Conservation (phyloP, 2,329 filamentous ascomycete genomes). For the Aotearoamyces nothofagi region DNA sequence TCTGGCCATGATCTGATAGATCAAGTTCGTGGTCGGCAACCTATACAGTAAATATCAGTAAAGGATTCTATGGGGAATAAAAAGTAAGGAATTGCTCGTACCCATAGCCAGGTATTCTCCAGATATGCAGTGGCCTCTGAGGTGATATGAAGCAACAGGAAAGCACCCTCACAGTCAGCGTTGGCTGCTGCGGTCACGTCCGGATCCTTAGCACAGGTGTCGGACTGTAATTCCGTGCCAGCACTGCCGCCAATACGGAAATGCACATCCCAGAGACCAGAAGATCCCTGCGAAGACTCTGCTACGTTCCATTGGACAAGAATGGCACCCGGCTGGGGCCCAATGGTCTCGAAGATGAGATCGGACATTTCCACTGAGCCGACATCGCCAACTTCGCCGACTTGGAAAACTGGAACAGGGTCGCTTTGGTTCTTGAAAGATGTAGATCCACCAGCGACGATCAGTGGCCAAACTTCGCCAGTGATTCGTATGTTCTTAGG, state of each 20-base stretch:
- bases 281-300: conserved; percentile 48
- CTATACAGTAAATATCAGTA: too few species aligned
- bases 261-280: conserved; percentile 91
- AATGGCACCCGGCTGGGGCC: conserved; percentile 73
- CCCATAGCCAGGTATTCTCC: conserved; percentile 87
- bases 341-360: conserved; percentile 70
- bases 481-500: conserved; percentile 75
- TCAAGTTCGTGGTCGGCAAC: conserved; percentile 85
- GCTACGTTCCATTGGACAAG: conserved; percentile 85
- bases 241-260: conserved; percentile 79
- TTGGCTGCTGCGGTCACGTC: conserved; percentile 43
- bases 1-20: conserved; percentile 54
- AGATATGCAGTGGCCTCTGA: conserved; percentile 54
- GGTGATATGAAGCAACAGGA: conserved; percentile 53
- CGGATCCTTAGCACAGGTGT: conserved; percentile 67
- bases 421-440: conserved; percentile 61
- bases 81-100: too few species aligned
- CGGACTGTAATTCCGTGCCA: conserved; percentile 68
- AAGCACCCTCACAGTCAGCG: conserved; percentile 57
- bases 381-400: conserved; percentile 62
- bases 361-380: conserved; percentile 81
- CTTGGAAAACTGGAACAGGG: conserved; percentile 71
- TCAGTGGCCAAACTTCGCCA: conserved; percentile 81
- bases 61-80: too few species aligned
- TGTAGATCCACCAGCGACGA: conserved; percentile 62